Evolutionary conservation across 2,329 filamentous ascomycete genomes (phyloP), one percentile per base, ranked within the genome.

Genomic region (Aspergillus fijiensis): DNA sequence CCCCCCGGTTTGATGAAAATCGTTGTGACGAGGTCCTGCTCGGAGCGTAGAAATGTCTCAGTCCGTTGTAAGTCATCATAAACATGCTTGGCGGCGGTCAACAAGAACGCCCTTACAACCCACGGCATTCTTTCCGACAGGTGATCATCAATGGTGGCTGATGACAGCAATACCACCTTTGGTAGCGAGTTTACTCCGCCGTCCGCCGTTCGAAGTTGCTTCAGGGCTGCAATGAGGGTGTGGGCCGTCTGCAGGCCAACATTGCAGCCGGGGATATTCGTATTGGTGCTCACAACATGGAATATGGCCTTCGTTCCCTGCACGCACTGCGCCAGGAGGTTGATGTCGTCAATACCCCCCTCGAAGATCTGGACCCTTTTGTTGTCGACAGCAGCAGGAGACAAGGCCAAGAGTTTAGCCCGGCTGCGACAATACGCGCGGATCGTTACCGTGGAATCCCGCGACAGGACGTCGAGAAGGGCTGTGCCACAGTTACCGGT

Each of bases 401-500:
- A 11, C 4, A 75, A 56, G 0, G 55, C 59, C 3, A 65, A n/a
- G 3, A 83, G 74, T 63, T 82, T 82, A 9, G 69, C 31, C 16
- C 66, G 61, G 64, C 75, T 77, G 59, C 80, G 81, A 58, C 78
- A 80, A 68, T 79, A 83, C 21, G 77, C 79, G 57, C 79, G 65
- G 60, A 83, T 70, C 4, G 63, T 61, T 35, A 56, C 65, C 7
- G 72, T 42, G 0, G 74, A 70, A 0, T 56, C 53, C 11, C 69
- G 52, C 4, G 81, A 72, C 1, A 83, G 72, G 42, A 70, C 70
- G 23, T 75, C 50, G 42, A 83, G 71, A 27, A 83, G 69, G 2
- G 77, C 73, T 1, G 63, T 70, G 55, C 81, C 81, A 48, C 72
- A 76, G 61, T 80, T 81, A 5, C 81, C 81, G 1, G 80, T 82